Percentiles rank a stretch among this genome's conserved stretches.
These are phyloP conservation scores for Pythium insidiosum DNA, from an alignment of 352 stramenopile genomes.

Conservation along the genomic window DNA sequence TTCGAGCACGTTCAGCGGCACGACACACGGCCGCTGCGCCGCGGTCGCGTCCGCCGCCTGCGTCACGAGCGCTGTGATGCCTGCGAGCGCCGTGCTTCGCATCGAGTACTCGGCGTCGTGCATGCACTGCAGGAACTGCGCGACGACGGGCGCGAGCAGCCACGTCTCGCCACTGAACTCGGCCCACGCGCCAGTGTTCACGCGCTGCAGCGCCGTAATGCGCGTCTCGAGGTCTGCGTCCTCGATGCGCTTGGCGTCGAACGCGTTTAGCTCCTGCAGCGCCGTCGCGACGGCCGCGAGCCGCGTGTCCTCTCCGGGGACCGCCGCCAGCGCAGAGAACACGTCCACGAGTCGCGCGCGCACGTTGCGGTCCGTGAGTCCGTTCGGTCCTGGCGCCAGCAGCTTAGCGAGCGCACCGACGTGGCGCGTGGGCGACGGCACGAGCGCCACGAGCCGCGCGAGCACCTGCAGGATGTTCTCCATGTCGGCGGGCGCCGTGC, in stretches of 20 bases:
- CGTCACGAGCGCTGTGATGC: constrained; percentile 42
- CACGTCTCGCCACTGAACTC: constrained; percentile 49
- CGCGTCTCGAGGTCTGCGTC: constrained; percentile 80
- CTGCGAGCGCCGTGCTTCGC: constrained; percentile 55
- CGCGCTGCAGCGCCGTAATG: constrained; percentile 57
- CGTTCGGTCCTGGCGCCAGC: constrained; percentile 68
- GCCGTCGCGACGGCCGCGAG: constrained; percentile 36
- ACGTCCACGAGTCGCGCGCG: constrained; percentile 61
- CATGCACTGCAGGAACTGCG: constrained; percentile 77
- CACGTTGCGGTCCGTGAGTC: constrained; percentile 45
- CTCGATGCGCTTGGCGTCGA: constrained; percentile 71
- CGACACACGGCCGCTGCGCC: constrained; percentile 1
- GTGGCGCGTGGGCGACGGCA: constrained; percentile 67
- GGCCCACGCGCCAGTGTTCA: constrained; percentile 59
- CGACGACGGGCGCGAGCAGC: constrained; percentile 67
- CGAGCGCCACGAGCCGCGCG: constrained; percentile 60
- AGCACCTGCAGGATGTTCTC: constrained; percentile 78
- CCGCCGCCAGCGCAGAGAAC: constrained; percentile 50
- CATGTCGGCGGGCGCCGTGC: constrained; percentile 61
- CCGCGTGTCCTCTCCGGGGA: constrained; percentile 18
- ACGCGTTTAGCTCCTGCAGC: constrained; percentile 63
- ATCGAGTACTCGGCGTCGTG: constrained; percentile 82
- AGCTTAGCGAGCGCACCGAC: constrained; percentile 69
- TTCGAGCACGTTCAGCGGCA: constrained; percentile 71
- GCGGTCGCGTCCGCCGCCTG: constrained; percentile 22